phyloP scores from a whole-genome alignment of 768 basidiomycete genomes.

The Termitomyces sp. region DNA sequence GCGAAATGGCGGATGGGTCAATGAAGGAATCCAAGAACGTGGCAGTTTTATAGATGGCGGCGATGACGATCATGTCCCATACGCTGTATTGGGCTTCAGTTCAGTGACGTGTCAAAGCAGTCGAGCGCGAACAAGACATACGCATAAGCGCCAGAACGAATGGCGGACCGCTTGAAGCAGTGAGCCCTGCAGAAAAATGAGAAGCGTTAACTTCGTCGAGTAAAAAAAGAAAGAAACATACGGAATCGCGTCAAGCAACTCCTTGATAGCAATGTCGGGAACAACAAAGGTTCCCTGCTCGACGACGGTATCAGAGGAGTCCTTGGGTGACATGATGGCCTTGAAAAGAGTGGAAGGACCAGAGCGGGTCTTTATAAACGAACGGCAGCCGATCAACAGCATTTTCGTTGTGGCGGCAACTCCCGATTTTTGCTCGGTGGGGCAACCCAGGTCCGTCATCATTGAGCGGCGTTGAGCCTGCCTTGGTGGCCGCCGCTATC shows the following conservation, averaged over 20 bases:
- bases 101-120: not conserved
- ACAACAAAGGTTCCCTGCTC: slow-evolving; percentile 66
- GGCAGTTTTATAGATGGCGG: slow-evolving; percentile 64
- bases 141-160: slow-evolving; percentile 80
- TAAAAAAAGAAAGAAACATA: slow-evolving; percentile 35
- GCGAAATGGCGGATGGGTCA: slow-evolving; percentile 48
- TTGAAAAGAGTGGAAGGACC: slow-evolving; percentile 13
- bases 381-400: slow-evolving; percentile 6
- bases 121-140: slow-evolving; percentile 33
- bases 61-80: slow-evolving; percentile 76
- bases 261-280: slow-evolving; percentile 86
- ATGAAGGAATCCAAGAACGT: slow-evolving; percentile 63
- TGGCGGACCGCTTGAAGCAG: slow-evolving; percentile 88
- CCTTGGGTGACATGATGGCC: slow-evolving; percentile 33
- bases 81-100: slow-evolving; percentile 38
- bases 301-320: slow-evolving; percentile 32
- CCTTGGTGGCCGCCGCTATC: too few species aligned
- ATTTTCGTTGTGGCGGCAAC: slow-evolving; percentile 13
- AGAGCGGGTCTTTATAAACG: slow-evolving; percentile 15
- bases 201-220: not conserved
- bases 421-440: slow-evolving; percentile 16
- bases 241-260: slow-evolving; percentile 83
- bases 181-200: slow-evolving; percentile 50
- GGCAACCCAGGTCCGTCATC: slow-evolving; percentile 3
- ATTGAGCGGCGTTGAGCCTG: too few species aligned